Percentiles rank a stretch among this genome's conserved stretches.
phyloP scores from a whole-genome alignment of 208 protist genomes.

The Crithidia bombi region DNA sequence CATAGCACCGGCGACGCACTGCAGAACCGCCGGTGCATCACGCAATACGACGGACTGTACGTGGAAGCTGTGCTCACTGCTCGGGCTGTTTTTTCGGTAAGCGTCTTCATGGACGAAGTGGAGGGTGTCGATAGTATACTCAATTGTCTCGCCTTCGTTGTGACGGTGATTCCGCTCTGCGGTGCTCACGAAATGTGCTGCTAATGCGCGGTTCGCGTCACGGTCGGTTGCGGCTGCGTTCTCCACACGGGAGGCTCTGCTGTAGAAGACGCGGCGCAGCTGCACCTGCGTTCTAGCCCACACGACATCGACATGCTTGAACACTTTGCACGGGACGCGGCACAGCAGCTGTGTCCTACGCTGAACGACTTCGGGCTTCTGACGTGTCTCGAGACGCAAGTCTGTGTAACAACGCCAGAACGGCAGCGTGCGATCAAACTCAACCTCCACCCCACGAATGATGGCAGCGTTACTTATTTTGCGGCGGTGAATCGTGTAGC shows the following conservation, averaged over 20 bases:
- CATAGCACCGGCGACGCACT: constrained; percentile 81
- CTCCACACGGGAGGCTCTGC: background rate
- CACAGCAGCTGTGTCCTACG: constrained; percentile 38
- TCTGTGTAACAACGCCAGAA: constrained; percentile 75
- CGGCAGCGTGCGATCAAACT: constrained; percentile 69
- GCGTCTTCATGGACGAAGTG: constrained; percentile 81
- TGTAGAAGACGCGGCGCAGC: constrained; percentile 7
- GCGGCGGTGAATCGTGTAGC: background rate
- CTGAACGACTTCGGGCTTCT: constrained; percentile 36
- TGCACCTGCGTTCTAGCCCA: constrained; percentile 57
- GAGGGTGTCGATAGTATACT: constrained; percentile 56
- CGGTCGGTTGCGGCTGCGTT: background rate
- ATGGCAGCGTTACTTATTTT: constrained; percentile 43
- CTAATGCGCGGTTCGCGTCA: background rate
- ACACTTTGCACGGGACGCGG: constrained; percentile 53
- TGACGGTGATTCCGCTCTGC: background rate
- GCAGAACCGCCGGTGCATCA: constrained; percentile 53
- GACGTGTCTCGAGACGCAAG: constrained; percentile 28
- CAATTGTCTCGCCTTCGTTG: background rate
- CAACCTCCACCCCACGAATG: constrained; percentile 42
- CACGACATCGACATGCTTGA: constrained; percentile 70
- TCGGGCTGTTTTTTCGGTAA: constrained; percentile 30
- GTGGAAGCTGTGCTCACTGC: constrained; percentile 60
- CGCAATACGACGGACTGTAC: constrained; percentile 72
- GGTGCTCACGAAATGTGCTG: background rate